Evolutionary conservation across 768 basidiomycete genomes (phyloP).

Genomic region (Hypholoma sublateritium): DNA sequence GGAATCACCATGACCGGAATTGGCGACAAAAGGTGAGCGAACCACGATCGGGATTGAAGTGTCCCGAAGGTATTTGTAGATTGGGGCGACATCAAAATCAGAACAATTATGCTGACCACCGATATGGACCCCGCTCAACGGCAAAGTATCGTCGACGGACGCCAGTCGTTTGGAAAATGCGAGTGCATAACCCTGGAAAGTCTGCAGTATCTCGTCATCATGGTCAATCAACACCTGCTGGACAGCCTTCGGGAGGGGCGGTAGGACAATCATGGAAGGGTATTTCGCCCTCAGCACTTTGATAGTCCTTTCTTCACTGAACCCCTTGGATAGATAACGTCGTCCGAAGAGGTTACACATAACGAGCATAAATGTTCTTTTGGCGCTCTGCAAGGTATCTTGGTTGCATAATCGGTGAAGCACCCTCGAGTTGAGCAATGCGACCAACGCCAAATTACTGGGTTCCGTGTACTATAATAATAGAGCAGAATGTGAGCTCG

Average conservation of each 20-base stretch:
- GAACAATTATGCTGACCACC: constrained; percentile 6
- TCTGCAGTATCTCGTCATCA: constrained; percentile 45
- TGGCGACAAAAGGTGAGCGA: constrained; percentile 66
- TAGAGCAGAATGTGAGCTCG: not conserved
- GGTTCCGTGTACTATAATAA: constrained; percentile 57
- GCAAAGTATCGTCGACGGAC: constrained; percentile 49
- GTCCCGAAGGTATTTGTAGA: constrained; percentile 35
- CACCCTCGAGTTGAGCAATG: constrained; percentile 55
- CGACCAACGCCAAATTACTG: constrained; percentile 64
- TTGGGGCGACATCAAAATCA: constrained; percentile 16
- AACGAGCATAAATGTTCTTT: constrained; percentile 49
- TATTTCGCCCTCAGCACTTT: constrained; percentile 38
- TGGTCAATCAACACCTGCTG: constrained; percentile 43
- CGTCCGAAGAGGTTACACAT: constrained; percentile 69
- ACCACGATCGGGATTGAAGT: constrained; percentile 38
- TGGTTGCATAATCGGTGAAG: constrained; percentile 57
- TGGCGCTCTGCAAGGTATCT: constrained; percentile 35
- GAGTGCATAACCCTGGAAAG: constrained; percentile 57
- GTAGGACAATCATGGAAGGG: constrained; percentile 58
- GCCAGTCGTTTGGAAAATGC: constrained; percentile 42
- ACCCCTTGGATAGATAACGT: constrained; percentile 48
- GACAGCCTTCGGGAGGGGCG: constrained; percentile 41
- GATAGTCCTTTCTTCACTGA: constrained; percentile 35
- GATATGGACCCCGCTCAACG: constrained; percentile 40
- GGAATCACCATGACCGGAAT: constrained; percentile 61